A percentile compares a stretch with the other conserved stretches of the same genome.
Evolutionary conservation across 164 flowering plant species (phyloP).

Genomic region (Vitis rupestris): DNA sequence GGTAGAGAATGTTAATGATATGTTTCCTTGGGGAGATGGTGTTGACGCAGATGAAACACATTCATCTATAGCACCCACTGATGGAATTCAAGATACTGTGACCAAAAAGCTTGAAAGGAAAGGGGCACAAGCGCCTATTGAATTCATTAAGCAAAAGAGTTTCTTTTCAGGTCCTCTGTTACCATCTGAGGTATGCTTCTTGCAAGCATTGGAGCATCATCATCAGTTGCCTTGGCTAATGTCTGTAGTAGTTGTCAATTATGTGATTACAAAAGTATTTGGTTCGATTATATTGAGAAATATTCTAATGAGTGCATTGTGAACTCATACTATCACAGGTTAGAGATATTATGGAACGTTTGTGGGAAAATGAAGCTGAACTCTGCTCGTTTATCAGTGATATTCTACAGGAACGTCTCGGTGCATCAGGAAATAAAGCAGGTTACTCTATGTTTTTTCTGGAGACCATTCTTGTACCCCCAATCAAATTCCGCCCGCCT

Average conservation of each 20-base stretch:
- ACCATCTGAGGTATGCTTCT: slow-evolving; percentile 65
- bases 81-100: slow-evolving; percentile 15
- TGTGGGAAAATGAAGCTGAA: slow-evolving; percentile 78
- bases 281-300: too few species aligned
- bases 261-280: too few species aligned
- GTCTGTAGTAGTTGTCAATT: background rate
- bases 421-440: slow-evolving; percentile 19
- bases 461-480: slow-evolving; percentile 83
- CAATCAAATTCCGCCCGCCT: slow-evolving; percentile 87
- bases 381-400: slow-evolving; percentile 69
- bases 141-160: slow-evolving; percentile 36
- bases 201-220: background rate
- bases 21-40: slow-evolving; percentile 12
- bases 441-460: slow-evolving; percentile 75
- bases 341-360: slow-evolving; percentile 35
- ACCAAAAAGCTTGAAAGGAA: slow-evolving; percentile 12
- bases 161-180: slow-evolving; percentile 42
- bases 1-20: slow-evolving; percentile 29
- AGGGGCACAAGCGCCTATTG: slow-evolving; percentile 12
- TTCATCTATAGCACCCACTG: slow-evolving; percentile 18
- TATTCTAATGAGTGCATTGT: background rate
- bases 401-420: slow-evolving; percentile 43
- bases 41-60: slow-evolving; percentile 21
- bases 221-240: background rate
- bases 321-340: slow-evolving; percentile 44